These are phyloP conservation scores for Fusarium palustre DNA, from an alignment of 2,329 filamentous ascomycete species.

Conservation along the genomic window DNA sequence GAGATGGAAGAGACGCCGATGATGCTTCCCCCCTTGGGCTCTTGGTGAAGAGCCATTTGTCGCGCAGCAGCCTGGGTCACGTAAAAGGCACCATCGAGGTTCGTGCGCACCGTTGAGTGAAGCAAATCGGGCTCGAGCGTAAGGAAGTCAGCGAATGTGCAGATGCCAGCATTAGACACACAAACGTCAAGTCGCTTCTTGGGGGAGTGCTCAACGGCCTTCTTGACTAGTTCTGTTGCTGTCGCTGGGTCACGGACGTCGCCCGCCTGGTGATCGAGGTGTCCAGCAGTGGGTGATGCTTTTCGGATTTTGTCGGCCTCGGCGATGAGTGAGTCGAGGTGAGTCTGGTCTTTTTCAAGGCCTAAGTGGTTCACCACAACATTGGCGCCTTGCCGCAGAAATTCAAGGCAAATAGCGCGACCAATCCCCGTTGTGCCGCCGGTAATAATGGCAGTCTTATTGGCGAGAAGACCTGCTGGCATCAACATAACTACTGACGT, in stretches of 20 bases:
- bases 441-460: slow-evolving; percentile 87
- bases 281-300: slow-evolving; percentile 59
- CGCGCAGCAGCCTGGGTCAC: slow-evolving; percentile 85
- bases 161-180: slow-evolving; percentile 89
- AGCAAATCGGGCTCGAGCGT: slow-evolving; percentile 78
- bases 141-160: slow-evolving; percentile 88
- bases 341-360: slow-evolving; percentile 61
- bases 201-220: slow-evolving; percentile 67
- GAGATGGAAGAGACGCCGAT: slow-evolving; percentile 80
- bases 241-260: slow-evolving; percentile 83
- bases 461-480: slow-evolving; percentile 68
- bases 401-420: slow-evolving; percentile 84
- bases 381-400: slow-evolving; percentile 79
- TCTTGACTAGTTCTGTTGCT: slow-evolving; percentile 73
- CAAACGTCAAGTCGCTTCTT: slow-evolving; percentile 76
- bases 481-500: slow-evolving; percentile 54
- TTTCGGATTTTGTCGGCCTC: slow-evolving; percentile 62
- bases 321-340: slow-evolving; percentile 65
- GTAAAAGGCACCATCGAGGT: slow-evolving; percentile 91
- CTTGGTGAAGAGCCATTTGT: slow-evolving; percentile 76
- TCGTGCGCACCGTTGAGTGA: slow-evolving; percentile 77
- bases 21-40: slow-evolving; percentile 79
- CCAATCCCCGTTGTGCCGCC: slow-evolving; percentile 90
- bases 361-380: slow-evolving; percentile 86
- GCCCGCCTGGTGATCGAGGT: slow-evolving; percentile 76